Percentiles rank a stretch among this genome's conserved stretches.
phyloP scores from a whole-genome alignment of 2,329 filamentous ascomycete genomes.

The Neopestalotiopsis rosae region DNA sequence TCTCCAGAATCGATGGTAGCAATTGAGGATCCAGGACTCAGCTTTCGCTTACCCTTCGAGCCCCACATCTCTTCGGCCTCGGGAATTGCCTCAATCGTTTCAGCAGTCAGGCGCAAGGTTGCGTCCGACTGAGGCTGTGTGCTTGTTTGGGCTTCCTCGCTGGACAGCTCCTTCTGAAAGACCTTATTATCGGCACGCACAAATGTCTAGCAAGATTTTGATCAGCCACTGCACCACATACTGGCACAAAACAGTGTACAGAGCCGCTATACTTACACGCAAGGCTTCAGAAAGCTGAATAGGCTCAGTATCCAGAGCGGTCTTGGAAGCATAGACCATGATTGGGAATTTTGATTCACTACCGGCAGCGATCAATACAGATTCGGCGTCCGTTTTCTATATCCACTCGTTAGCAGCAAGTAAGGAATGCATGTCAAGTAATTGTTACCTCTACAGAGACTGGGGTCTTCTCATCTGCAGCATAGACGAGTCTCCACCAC shows the following conservation, averaged over 20 bases:
- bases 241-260: not conserved
- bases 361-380: constrained; percentile 52
- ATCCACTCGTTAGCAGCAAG: not conserved
- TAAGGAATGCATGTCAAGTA: too few species aligned
- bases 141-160: constrained; percentile 37
- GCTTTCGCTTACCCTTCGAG: constrained; percentile 30
- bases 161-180: constrained; percentile 55
- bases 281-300: constrained; percentile 45
- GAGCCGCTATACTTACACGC: constrained; percentile 34
- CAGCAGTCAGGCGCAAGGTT: constrained; percentile 6
- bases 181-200: constrained; percentile 56
- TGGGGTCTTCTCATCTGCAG: constrained; percentile 43
- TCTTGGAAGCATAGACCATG: constrained; percentile 60
- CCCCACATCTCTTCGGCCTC: constrained; percentile 9
- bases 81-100: constrained; percentile 8
- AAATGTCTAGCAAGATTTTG: constrained; percentile 47
- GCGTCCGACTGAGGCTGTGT: not conserved
- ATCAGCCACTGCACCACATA: not conserved
- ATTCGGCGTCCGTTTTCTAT: constrained; percentile 54
- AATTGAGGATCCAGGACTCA: constrained; percentile 33
- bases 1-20: constrained; percentile 35
- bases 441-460: constrained; percentile 53
- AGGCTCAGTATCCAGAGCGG: constrained; percentile 43
- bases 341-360: constrained; percentile 53
- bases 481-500: constrained; percentile 61